Evolutionary conservation across 371 early-diverging fungal genomes (phyloP).

Genomic region (Mucor saturninus): DNA sequence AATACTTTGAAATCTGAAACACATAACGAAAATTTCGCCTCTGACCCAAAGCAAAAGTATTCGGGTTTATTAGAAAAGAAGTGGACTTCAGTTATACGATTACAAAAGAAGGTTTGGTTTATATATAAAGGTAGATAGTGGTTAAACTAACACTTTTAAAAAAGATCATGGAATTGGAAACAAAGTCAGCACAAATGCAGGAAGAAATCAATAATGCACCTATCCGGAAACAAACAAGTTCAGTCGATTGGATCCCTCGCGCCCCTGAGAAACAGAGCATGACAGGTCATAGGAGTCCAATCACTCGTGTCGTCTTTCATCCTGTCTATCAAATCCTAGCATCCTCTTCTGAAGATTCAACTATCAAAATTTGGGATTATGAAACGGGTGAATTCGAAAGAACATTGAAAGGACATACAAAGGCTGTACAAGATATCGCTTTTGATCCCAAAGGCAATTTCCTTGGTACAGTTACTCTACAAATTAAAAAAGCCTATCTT

Average conservation of each 20-base stretch:
- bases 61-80: conserved; percentile 88
- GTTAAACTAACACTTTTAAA: neutral
- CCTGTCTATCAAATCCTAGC: conserved; percentile 80
- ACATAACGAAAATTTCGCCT: conserved; percentile 67
- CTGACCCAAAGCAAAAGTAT: conserved; percentile 76
- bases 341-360: conserved; percentile 86
- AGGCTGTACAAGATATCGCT: conserved; percentile 81
- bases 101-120: conserved; percentile 77
- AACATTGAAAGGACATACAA: conserved; percentile 90
- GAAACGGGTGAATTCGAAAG: conserved; percentile 88
- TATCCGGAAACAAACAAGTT: conserved; percentile 56
- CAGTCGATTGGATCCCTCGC: conserved; percentile 78
- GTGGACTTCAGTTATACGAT: conserved; percentile 88
- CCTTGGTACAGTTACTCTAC: conserved; percentile 47
- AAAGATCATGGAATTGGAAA: conserved; percentile 89
- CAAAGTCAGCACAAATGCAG: conserved; percentile 71
- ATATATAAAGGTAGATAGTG: neutral
- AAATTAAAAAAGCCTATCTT: neutral
- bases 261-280: conserved; percentile 71
- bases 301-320: conserved; percentile 85
- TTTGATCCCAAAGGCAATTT: conserved; percentile 80
- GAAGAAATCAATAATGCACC: conserved; percentile 73
- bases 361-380: conserved; percentile 88
- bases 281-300: conserved; percentile 77
- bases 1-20: conserved; percentile 71